Evolutionary conservation across 768 basidiomycete species (phyloP).

Genomic region (Tephrocybe sp.): DNA sequence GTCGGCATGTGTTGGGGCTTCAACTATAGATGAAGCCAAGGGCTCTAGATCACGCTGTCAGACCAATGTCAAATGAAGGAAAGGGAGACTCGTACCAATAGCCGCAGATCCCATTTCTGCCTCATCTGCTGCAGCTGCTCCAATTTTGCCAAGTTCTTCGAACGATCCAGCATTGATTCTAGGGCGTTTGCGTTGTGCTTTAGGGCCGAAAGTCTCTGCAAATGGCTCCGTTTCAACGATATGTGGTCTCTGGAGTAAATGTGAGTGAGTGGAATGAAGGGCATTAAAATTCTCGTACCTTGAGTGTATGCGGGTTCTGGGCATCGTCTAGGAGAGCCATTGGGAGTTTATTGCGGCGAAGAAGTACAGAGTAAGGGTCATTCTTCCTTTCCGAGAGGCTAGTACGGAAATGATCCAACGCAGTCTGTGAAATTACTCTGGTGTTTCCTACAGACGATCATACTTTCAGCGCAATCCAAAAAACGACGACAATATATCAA

Average conservation of each 20-base stretch:
- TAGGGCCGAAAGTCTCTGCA: conserved; percentile 90
- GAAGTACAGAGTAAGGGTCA: conserved; percentile 94
- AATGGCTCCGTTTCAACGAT: conserved; percentile 98
- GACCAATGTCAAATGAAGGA: neutral
- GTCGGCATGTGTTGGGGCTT: conserved; percentile 69
- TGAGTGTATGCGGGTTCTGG: conserved; percentile 72
- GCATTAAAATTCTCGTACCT: conserved; percentile 38
- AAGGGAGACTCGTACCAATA: conserved; percentile 35
- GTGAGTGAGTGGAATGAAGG: neutral
- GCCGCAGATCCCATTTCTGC: conserved; percentile 44
- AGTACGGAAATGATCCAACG: conserved; percentile 93
- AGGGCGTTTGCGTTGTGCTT: conserved; percentile 90
- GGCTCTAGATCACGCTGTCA: conserved; percentile 33
- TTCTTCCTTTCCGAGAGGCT: conserved; percentile 80
- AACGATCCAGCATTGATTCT: conserved; percentile 87
- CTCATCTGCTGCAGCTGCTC: conserved; percentile 52
- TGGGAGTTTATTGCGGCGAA: conserved; percentile 93
- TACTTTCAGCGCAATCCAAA: conserved; percentile 8
- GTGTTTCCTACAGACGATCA: conserved; percentile 71
- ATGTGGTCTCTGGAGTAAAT: conserved; percentile 64
- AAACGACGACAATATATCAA: conserved; percentile 4
- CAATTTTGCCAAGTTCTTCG: conserved; percentile 78
- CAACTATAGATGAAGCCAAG: conserved; percentile 44
- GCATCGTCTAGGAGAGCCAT: conserved; percentile 95
- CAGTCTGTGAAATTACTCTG: conserved; percentile 95